phyloP scores from a whole-genome alignment of 139 green algal genomes.

The Yamagishiella unicocca region DNA sequence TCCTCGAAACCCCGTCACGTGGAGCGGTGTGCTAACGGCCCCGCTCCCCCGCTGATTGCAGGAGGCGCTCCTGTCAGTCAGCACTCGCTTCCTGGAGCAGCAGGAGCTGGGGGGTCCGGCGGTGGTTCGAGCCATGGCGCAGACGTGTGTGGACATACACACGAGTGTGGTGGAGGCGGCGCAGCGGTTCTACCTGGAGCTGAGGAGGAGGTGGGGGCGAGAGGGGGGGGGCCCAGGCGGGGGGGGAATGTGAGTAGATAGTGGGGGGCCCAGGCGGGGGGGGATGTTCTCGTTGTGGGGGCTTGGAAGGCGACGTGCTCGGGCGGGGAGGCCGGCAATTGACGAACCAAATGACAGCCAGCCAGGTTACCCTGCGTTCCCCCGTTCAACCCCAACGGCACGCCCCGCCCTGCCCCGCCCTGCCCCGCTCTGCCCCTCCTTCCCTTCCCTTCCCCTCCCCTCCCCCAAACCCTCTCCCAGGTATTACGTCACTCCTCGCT shows the following conservation, averaged over 20 bases:
- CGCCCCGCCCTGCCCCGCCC: no score
- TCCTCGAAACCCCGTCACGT: no score
- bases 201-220: constrained; percentile 60
- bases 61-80: constrained; percentile 69
- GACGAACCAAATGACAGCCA: no score
- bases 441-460: background rate
- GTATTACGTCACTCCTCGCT: constrained; percentile 89
- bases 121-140: constrained; percentile 36
- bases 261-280: constrained; percentile 9
- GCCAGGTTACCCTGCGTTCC: no score
- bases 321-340: no score
- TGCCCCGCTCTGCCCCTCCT: background rate
- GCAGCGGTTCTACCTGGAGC: constrained; percentile 71
- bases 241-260: background rate
- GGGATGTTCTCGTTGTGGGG: background rate
- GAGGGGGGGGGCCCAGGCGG: no score
- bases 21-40: no score
- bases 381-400: no score
- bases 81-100: constrained; percentile 49
- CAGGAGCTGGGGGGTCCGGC: constrained; percentile 46
- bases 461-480: constrained; percentile 36
- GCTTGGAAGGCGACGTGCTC: no score
- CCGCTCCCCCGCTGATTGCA: background rate
- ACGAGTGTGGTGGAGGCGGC: constrained; percentile 59
- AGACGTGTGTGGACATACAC: constrained; percentile 76